Base-by-base conservation (phyloP, 768 basidiomycete genomes). In the Mycena latifolia region DNA sequence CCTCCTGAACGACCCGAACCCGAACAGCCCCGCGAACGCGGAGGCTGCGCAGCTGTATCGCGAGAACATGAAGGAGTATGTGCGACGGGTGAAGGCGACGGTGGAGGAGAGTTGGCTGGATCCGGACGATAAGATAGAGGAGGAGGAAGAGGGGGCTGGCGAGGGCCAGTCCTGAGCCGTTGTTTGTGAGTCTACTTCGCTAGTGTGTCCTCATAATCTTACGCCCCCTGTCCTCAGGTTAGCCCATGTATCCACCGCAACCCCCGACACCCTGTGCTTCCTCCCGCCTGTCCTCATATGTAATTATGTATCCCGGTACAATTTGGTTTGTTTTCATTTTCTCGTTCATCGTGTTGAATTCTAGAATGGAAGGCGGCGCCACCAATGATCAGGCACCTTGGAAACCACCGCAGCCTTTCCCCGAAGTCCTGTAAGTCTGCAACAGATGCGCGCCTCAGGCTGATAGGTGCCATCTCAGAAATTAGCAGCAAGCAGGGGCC, bases 61-160 rank as follows among this genome's bases (percentile, higher is more conserved):
- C 63, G 97, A 99, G 76, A 98, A 98, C 74, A 96, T 96, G 93
- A 98, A 98, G 81, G 97, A 98, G 82, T 99, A 99, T 76, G 92
- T 97, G 52, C 84, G 96, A 67, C 80, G 95, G 59, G 97, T 98
- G 31, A 94, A 97, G 80, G 89, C 88, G 46, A 97, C 96, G 0
- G 96, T 98, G 31, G 96, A 98, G 80, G 92, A 94, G 76, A 95
- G 93, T 64, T 98, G 96, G 96, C 79, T 98, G 56, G 96, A 98
- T 77, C 92, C 93, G 27, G 90, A 89, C 61, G 89, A 89, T 73
- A 86, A 84, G 77, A 81, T 81, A 52, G 79, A 82, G 47, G 80
- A 70, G 48, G 69, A 59, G 59, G 55, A 65, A 57, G 53, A 29
- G 33, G 51, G 33, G 33, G 6, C 52, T 25, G 41, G 24, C 18